Base-by-base conservation (phyloP, 164 flowering plant species). In the Vitis rotundifolia region DNA sequence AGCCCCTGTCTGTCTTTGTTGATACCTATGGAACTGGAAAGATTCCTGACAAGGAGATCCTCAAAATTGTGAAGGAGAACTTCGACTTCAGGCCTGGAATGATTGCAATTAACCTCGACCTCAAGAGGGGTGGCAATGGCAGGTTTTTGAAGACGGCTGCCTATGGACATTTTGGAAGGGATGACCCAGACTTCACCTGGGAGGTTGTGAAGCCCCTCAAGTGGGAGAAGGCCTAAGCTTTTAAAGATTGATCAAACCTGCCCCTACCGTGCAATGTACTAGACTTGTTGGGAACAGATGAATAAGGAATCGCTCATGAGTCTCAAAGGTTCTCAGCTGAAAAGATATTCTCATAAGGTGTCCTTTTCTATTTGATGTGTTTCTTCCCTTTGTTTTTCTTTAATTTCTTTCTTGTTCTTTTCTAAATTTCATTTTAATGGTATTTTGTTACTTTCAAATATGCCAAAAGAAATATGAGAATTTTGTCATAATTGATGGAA, bases 181-280 rank as follows among this genome's bases (percentile, higher is more conserved):
- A 90, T 49, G 95, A 88, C 84, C 79, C 92, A 0, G 95, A 90
- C 84, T 90, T 90, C 87, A 88, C 95, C 62, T 90, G 95, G 95
- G 95, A 90, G 79, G 88, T 88, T 63, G 89, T 88, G 68, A 90
- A 90, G 90, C 90, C 93, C 49, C 93, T 90, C 77, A 87, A 90
- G 85, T 88, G 88, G 89, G 91, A 90, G 70, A 90, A 88, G 76
- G 78, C 92, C 65, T 73, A 82, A 76, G 66, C 83, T 71, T 75
- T 37, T 37, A 37, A 59, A 80, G 19, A 16, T 52, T 53, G 61
- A 49, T 9, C 48, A 28, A 9, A 22, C 11, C 19, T n/a, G 14
- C 15, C 57, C n/a, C 66, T 59, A 57, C 58, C 63, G 29, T 13
- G 56, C 49, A 58, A 61, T 47, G 60, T 15, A 37, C 52, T 37